Conservation (phyloP, 2,329 filamentous ascomycete species). For the Cladosporium phlei region DNA sequence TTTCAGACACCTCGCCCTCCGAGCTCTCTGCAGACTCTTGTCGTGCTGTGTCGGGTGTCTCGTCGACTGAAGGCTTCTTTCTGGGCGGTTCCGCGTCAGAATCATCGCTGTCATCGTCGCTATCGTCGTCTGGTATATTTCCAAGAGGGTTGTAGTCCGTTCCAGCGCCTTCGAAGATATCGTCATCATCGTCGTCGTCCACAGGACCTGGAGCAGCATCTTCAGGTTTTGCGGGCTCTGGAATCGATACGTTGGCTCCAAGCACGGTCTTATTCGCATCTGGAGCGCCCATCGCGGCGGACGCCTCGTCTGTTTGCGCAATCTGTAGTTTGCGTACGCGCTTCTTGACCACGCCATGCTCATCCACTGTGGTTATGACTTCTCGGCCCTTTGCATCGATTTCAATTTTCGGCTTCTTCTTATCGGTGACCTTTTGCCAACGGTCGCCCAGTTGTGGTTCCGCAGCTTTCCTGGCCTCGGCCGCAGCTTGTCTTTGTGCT, state of each 20-base stretch:
- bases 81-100: conserved; percentile 17
- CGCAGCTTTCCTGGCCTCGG: conserved; percentile 39
- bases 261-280: conserved; percentile 29
- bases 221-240: conserved; percentile 13
- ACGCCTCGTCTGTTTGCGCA: conserved; percentile 30
- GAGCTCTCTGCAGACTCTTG: conserved; percentile 4
- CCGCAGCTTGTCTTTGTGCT: conserved; percentile 47
- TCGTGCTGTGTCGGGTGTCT: neutral
- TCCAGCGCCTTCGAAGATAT: conserved; percentile 60
- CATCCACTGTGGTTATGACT: conserved; percentile 55
- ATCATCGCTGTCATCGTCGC: conserved; percentile 43
- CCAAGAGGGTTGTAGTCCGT: conserved; percentile 58
- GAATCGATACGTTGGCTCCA: conserved; percentile 30
- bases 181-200: conserved; percentile 50
- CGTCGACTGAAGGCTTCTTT: neutral
- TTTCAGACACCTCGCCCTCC: neutral
- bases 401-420: conserved; percentile 52
- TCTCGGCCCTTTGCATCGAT: conserved; percentile 53
- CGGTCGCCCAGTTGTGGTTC: conserved; percentile 38
- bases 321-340: conserved; percentile 51
- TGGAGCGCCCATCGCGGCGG: conserved; percentile 22
- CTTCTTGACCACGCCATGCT: conserved; percentile 57
- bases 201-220: conserved; percentile 3
- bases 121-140: conserved; percentile 35
- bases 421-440: conserved; percentile 39